Evolutionary conservation across 2,329 filamentous ascomycete species (phyloP).

Genomic region (Penicillium sp.): DNA sequence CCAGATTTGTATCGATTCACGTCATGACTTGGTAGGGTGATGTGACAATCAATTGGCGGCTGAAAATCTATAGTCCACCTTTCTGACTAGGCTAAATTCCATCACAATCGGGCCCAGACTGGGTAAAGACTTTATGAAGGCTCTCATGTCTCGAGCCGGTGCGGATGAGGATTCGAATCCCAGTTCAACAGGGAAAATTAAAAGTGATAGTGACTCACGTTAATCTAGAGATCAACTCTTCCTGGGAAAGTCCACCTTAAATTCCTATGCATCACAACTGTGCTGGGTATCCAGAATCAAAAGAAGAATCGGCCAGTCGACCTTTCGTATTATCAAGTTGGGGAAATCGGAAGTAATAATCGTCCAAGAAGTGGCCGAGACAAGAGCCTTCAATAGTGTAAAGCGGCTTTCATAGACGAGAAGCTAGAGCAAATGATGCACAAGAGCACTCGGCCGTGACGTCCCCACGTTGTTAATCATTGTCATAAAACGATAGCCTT

Average conservation of each 20-base stretch:
- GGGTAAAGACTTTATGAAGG: too few relatives aligned
- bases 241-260: neutral
- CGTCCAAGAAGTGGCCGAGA: constrained; percentile 7
- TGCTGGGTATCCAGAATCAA: constrained; percentile 2
- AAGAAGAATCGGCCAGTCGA: constrained; percentile 4
- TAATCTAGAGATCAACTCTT: neutral
- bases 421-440: constrained; percentile 11
- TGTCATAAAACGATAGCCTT: constrained; percentile 30
- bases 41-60: too few relatives aligned
- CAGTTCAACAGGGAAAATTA: too few relatives aligned
- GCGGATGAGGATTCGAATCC: too few relatives aligned
- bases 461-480: constrained; percentile 9
- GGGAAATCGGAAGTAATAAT: constrained; percentile 1
- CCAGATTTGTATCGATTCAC: too few relatives aligned
- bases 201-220: too few relatives aligned
- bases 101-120: too few relatives aligned
- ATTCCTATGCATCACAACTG: constrained; percentile 6
- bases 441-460: neutral
- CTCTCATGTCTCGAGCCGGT: too few relatives aligned
- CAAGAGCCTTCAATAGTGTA: constrained; percentile 6
- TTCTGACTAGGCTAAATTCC: too few relatives aligned
- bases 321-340: constrained; percentile 7
- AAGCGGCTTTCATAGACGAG: constrained; percentile 9
- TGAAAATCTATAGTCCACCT: too few relatives aligned
- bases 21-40: too few relatives aligned